A percentile compares a stretch with the other conserved stretches of the same genome.
Conservation (phyloP, 345 rosid species). For the Bretschneidera sinensis region DNA sequence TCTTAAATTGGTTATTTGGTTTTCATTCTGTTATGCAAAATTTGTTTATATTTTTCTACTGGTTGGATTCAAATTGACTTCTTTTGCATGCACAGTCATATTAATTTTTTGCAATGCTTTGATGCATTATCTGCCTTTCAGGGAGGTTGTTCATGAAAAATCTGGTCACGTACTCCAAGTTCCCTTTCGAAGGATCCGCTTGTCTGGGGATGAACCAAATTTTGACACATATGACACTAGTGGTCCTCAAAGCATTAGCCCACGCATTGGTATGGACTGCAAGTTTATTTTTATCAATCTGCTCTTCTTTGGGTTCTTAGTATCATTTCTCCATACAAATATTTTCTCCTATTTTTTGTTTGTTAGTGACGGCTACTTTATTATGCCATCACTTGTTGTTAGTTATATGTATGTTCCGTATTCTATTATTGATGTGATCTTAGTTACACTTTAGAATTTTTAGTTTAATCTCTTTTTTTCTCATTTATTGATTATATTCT, state of each 20-base stretch:
- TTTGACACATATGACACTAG: constrained; percentile 94
- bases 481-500: neutral
- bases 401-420: no score
- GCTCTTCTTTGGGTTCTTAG: constrained; percentile 1
- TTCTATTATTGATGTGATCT: no score
- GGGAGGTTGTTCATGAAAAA: constrained; percentile 78
- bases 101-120: neutral
- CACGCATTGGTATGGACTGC: constrained; percentile 53
- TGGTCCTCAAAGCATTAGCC: constrained; percentile 84
- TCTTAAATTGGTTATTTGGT: neutral
- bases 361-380: no score
- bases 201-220: constrained; percentile 78
- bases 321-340: no score
- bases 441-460: no score
- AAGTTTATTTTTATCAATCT: constrained; percentile 1
- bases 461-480: no score
- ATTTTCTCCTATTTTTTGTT: no score
- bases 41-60: constrained; percentile 2
- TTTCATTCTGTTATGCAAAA: neutral
- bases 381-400: no score
- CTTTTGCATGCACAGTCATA: neutral
- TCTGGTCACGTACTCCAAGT: constrained; percentile 85
- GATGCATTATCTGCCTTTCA: constrained; percentile 24
- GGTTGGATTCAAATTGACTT: neutral
- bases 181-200: constrained; percentile 80